Conservation (phyloP, 169 alveolate species). For the Plasmodium billcollinsi region DNA sequence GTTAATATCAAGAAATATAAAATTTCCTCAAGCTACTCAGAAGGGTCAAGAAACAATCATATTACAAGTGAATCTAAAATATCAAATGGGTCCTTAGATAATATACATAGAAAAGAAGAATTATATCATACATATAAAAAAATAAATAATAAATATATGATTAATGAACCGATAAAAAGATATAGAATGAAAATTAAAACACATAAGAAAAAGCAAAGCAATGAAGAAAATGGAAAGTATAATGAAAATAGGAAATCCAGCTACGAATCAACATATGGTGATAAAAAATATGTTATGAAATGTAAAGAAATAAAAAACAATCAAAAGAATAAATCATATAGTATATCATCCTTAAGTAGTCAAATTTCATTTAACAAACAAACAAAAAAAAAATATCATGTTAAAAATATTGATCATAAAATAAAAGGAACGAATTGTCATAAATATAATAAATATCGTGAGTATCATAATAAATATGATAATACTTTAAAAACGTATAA, state of each 20-base stretch:
- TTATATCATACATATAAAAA: not conserved
- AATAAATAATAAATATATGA: not conserved
- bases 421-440: no score
- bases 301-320: not conserved
- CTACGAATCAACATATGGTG: not conserved
- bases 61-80: no score
- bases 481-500: no score
- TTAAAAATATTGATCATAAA: no score
- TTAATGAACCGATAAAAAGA: not conserved
- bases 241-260: no score
- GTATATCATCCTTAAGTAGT: conserved; percentile 23
- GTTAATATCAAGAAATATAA: not conserved
- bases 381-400: no score
- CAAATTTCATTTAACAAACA: not conserved
- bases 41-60: not conserved
- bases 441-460: no score
- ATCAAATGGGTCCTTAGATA: not conserved
- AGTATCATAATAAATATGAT: no score
- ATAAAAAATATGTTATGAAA: not conserved
- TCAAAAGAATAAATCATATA: not conserved
- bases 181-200: not conserved
- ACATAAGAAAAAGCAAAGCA: not conserved
- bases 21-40: not conserved
- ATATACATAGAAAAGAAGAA: not conserved
- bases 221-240: not conserved